Evolutionary conservation across 768 basidiomycete genomes (phyloP), one percentile per base, ranked within the genome.

Genomic region (Amanita pseudoporphyria): DNA sequence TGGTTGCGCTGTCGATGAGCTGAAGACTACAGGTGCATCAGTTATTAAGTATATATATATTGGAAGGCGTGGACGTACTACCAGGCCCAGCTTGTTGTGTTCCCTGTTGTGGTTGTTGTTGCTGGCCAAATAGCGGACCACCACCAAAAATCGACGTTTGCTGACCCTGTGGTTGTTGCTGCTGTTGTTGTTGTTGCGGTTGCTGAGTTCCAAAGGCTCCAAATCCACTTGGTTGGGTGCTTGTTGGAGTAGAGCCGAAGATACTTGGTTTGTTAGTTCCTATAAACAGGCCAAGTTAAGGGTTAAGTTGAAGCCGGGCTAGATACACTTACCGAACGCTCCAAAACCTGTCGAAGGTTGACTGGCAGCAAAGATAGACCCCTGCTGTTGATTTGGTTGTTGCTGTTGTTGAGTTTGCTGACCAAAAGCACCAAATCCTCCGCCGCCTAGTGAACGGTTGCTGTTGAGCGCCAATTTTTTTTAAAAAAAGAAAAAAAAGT

Each of bases 221-320:
- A 48, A 72, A 73, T 19, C 37, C 52, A 21, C 69, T 52, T 30
- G 74, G 68, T 52, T 79, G 74, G 38, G 60, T 54, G 7, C 69
- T 45, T 19, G 72, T 45, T 32, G 55, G 54, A 31, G 58, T 53
- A 26, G 26, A 41, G 26, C 78, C 76, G 49, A 81, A 81, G 21
- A 78, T 58, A 13, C 66, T 65, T 5, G 77, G 68, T 51, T 79
- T 51, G 33, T 54, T 54, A 6, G 54, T 51, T 51, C 68, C 70
- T 70, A 32, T 13, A 28, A 31, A 6, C 42, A 6, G 35, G 14
- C 16, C 41, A 14, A 14, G 49, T 44, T 22, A 47, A 41, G 39
- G 19, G 19, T 37, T 33, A 18, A 18, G n/a, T 30, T 14, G 26
- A 22, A 51, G 13, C 31, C 4, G 32, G 31, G 30, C 10, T 32